phyloP scores from a whole-genome alignment of 805 yeast genomes.

The Candida nonsorbophila region DNA sequence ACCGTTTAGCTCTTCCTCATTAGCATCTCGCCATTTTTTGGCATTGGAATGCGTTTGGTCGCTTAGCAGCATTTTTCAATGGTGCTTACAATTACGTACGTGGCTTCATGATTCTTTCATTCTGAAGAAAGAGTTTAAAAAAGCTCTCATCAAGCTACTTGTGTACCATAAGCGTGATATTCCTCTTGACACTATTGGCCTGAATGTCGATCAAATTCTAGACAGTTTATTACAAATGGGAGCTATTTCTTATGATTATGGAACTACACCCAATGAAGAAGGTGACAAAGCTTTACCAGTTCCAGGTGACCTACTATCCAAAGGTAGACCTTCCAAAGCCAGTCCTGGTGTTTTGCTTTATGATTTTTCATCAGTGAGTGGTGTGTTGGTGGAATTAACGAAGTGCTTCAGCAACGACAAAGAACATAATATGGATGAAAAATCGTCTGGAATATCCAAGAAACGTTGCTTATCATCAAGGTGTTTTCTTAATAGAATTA shows the following conservation, averaged over 20 bases:
- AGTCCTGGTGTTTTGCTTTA: constrained; percentile 13
- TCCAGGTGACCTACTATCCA: constrained; percentile 2
- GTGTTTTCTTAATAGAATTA: constrained; percentile 27
- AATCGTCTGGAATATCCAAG: constrained; percentile 3
- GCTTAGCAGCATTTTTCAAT: constrained; percentile 43
- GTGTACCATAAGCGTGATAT: constrained; percentile 47
- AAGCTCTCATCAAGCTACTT: constrained; percentile 45
- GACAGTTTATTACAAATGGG: constrained; percentile 35
- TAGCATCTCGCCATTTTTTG: constrained; percentile 45
- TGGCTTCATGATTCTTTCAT: constrained; percentile 53
- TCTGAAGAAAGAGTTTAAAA: constrained; percentile 48
- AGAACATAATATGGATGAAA: constrained; percentile 12
- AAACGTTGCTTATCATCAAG: constrained; percentile 30
- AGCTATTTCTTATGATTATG: constrained; percentile 31
- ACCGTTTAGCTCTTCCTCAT: constrained; percentile 49
- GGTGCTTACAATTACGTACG: constrained; percentile 47
- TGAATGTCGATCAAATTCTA: constrained; percentile 46
- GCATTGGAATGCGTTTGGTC: constrained; percentile 44
- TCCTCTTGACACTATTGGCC: constrained; percentile 46
- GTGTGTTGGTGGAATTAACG: constrained; percentile 41
- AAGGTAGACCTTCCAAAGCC: constrained; percentile 5
- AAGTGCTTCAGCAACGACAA: constrained; percentile 38
- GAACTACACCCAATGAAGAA: constrained; percentile 8
- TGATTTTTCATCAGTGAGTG: constrained; percentile 19
- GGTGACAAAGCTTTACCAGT: constrained; percentile 8